Conservation (phyloP, 176 grass and related monocot species). For the Phoenix dactylifera region DNA sequence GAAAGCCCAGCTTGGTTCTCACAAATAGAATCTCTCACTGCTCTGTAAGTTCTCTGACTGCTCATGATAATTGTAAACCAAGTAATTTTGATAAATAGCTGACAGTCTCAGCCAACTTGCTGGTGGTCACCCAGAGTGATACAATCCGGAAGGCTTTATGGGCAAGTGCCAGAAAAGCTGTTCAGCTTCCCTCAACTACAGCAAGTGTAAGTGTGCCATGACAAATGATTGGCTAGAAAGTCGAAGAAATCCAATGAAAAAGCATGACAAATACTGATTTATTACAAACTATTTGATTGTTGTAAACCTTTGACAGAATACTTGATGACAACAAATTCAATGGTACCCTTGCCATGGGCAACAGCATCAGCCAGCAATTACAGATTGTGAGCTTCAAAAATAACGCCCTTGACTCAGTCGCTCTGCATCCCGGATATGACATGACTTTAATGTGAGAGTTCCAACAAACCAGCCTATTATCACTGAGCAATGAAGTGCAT, state of each 20-base stretch:
- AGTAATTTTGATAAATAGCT: no score
- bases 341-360: slow-evolving; percentile 64
- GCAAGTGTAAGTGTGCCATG: slow-evolving; percentile 56
- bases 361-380: slow-evolving; percentile 52
- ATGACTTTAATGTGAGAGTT: slow-evolving; percentile 62
- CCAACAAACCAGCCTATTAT: background rate
- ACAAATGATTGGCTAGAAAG: slow-evolving; percentile 13
- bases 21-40: slow-evolving; percentile 17
- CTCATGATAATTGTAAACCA: no score
- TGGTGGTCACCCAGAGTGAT: slow-evolving; percentile 34
- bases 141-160: slow-evolving; percentile 34
- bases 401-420: slow-evolving; percentile 37
- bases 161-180: slow-evolving; percentile 32
- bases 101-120: no score
- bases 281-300: no score
- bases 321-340: slow-evolving; percentile 73
- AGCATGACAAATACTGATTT: background rate
- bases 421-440: slow-evolving; percentile 31
- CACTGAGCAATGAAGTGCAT: no score
- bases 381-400: slow-evolving; percentile 73
- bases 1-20: slow-evolving; percentile 60
- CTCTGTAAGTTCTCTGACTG: slow-evolving; percentile 37
- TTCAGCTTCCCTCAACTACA: slow-evolving; percentile 51
- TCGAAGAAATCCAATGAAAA: slow-evolving; percentile 1
- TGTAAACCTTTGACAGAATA: slow-evolving; percentile 33